Evolutionary conservation across 73 alveolate species (phyloP).

Genomic region (Stentor roeselii): DNA sequence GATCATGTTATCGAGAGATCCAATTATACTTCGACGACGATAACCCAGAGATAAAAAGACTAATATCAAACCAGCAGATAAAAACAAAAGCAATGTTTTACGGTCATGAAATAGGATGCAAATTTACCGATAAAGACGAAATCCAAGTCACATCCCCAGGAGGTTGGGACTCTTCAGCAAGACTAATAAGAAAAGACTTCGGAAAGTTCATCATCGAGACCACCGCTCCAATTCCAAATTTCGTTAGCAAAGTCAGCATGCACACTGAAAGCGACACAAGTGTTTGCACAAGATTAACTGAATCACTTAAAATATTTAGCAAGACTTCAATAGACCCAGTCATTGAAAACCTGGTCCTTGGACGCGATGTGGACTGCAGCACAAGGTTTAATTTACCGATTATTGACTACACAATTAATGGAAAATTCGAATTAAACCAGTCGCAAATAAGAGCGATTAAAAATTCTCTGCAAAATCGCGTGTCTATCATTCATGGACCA

Average conservation of each 20-base stretch:
- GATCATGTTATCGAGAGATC: too few species aligned
- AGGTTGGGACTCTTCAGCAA: not conserved
- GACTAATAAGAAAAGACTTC: not conserved
- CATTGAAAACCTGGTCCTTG: too few species aligned
- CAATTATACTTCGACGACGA: too few species aligned
- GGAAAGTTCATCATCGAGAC: not conserved
- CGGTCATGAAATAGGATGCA: not conserved
- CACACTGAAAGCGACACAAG: not conserved
- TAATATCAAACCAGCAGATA: too few species aligned
- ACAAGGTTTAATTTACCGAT: too few species aligned
- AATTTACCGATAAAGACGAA: not conserved
- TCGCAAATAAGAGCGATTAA: slow-evolving; percentile 11
- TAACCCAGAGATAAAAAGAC: too few species aligned
- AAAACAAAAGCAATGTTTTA: not conserved
- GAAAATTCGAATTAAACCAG: not conserved
- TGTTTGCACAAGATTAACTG: not conserved
- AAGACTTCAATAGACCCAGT: too few species aligned
- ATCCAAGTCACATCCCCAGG: not conserved
- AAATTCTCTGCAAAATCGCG: slow-evolving; percentile 7
- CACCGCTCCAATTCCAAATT: not conserved
- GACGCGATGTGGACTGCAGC: too few species aligned
- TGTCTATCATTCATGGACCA: slow-evolving; percentile 13
- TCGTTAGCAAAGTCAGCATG: not conserved
- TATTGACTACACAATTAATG: too few species aligned
- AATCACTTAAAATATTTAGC: not conserved